Evolutionary conservation across 176 grass and related monocot genomes (phyloP), one percentile per base, ranked within the genome.

Genomic region (Ensete glaucum): DNA sequence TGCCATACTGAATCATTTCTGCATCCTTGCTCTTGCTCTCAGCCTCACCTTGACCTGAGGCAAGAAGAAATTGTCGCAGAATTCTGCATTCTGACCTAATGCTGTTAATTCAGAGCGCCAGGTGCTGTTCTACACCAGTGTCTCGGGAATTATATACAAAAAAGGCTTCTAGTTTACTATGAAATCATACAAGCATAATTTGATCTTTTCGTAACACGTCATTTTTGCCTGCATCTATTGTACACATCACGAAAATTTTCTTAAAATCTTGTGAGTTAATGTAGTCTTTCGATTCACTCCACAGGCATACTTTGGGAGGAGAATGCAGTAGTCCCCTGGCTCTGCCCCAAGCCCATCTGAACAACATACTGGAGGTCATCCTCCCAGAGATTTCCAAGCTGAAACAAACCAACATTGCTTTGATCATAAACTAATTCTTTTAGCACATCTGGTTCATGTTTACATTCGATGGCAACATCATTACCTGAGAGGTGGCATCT

Each of bases 331-430:
- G 76, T 21, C 73, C 9, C 25, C 53, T 71, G 73, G 67, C 16
- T 52, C 76, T 80, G 80, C 48, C 71, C 81, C 74, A 88, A 90
- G 17, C 87, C 91, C 91, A 91, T 96, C 83, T 86, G 88, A 76
- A 96, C 79, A 63, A 96, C 76, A 62, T 79, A 91, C 27, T 91
- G 91, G 49, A 96, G 91, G 71, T 96, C 88, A 75, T 91, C 88
- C 26, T 83, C 88, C 88, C 85, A 90, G 75, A 86, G 64, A 25
- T 75, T 75, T n/a, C 64, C 79, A 76, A 81, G 51, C 91, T 87
- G 81, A 59, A 79, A 70, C 48, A 62, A 1, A 59, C 67, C 13
- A 20, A n/a, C 50, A 72, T 20, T 50, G 57, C 23, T 34, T 62
- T 60, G 17, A 50, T 11, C 17, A 78, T n/a, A 80, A 50, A 72